Conservation (phyloP, 1,284 basidiomycete genomes). For the Ceratobasidium sp. region DNA sequence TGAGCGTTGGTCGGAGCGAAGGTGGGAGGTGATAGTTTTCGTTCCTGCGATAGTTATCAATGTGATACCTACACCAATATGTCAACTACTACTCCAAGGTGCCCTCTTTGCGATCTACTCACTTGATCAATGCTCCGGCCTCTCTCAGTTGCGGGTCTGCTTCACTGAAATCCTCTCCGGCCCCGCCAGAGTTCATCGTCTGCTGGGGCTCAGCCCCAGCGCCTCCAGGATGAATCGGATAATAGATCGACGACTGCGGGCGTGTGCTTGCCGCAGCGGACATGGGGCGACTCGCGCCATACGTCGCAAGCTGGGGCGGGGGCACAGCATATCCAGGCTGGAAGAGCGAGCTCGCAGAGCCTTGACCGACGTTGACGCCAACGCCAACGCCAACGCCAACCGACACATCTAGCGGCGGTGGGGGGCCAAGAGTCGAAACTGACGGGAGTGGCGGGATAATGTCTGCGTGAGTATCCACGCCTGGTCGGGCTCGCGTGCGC, state of each 20-base stretch:
- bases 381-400: constrained; percentile 33
- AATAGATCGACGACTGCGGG: constrained; percentile 31
- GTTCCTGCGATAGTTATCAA: constrained; percentile 73
- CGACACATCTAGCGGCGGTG: constrained; percentile 24
- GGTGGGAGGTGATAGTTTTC: constrained; percentile 84
- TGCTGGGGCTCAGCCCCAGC: constrained; percentile 42
- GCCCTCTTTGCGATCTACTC: constrained; percentile 10
- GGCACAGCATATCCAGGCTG: constrained; percentile 27
- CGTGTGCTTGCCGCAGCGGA: constrained; percentile 11
- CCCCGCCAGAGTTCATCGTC: constrained; percentile 56
- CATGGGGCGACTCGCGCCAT: constrained; percentile 31
- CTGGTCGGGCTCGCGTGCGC: constrained; percentile 30
- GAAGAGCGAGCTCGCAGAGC: constrained; percentile 14
- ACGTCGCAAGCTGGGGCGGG: not conserved
- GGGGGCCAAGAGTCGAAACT: constrained; percentile 35
- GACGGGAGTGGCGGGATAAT: constrained; percentile 37
- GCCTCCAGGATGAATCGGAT: constrained; percentile 23
- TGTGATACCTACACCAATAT: constrained; percentile 67
- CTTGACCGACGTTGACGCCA: constrained; percentile 27
- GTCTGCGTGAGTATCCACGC: constrained; percentile 19
- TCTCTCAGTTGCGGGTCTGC: constrained; percentile 74
- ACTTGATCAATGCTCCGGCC: constrained; percentile 83
- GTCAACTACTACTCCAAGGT: constrained; percentile 11
- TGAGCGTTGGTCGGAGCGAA: constrained; percentile 81
- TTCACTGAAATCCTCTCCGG: constrained; percentile 33